Conservation (phyloP, 345 rosid species). For the Lepidium aucheri region DNA sequence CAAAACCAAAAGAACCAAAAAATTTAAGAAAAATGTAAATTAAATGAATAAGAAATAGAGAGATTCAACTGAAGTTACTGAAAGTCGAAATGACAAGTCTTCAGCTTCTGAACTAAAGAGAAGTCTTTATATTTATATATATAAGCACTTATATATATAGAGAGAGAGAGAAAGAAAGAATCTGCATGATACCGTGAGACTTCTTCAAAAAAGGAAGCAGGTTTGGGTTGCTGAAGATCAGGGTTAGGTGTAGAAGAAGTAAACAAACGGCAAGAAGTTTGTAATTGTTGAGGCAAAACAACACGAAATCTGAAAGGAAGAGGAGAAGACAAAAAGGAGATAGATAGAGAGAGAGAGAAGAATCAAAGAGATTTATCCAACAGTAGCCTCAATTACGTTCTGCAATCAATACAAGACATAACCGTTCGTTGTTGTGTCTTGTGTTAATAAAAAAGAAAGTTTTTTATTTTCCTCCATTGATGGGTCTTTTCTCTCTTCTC, state of each 20-base stretch:
- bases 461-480: slow-evolving; percentile 30
- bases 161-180: neutral
- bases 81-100: slow-evolving; percentile 19
- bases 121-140: neutral
- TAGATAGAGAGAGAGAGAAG: neutral
- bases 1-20: neutral
- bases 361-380: slow-evolving; percentile 14
- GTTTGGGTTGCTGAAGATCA: no score
- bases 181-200: slow-evolving; percentile 27
- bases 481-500: slow-evolving; percentile 32
- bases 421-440: slow-evolving; percentile 20
- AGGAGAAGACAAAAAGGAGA: slow-evolving; percentile 18
- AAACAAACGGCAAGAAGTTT: no score
- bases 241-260: slow-evolving; percentile 2
- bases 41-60: neutral
- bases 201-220: slow-evolving; percentile 25
- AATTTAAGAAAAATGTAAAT: neutral
- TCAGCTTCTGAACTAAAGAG: neutral
- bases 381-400: slow-evolving; percentile 25
- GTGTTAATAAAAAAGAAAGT: neutral
- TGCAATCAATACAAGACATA: slow-evolving; percentile 31
- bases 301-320: slow-evolving; percentile 13
- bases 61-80: slow-evolving; percentile 19
- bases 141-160: neutral
- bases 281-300: slow-evolving; percentile 10